A percentile compares a stretch with the other conserved stretches of the same genome.
phyloP scores from a whole-genome alignment of 2,329 filamentous ascomycete genomes.

The Eurotiales sp. region DNA sequence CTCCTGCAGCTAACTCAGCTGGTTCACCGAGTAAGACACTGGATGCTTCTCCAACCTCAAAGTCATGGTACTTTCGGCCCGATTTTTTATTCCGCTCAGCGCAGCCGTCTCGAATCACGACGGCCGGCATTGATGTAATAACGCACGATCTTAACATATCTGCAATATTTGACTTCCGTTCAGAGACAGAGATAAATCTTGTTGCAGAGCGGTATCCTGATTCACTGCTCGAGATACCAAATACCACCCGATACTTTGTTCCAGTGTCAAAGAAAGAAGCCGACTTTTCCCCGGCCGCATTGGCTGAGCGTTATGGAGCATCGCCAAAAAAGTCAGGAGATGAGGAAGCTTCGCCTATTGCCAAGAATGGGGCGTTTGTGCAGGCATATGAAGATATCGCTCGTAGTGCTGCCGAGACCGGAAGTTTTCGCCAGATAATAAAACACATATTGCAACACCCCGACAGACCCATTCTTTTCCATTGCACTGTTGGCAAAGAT shows the following conservation, averaged over 20 bases:
- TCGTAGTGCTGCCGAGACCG: slow-evolving; percentile 2
- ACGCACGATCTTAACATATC: slow-evolving; percentile 53
- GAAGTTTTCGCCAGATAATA: slow-evolving; percentile 6
- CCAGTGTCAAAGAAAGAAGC: slow-evolving; percentile 58
- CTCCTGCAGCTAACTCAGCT: not conserved
- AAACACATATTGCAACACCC: slow-evolving; percentile 17
- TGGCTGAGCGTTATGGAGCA: slow-evolving; percentile 2
- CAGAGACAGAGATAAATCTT: slow-evolving; percentile 38
- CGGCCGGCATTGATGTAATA: slow-evolving; percentile 50
- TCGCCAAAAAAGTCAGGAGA: slow-evolving; percentile 46
- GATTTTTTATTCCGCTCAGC: slow-evolving; percentile 63
- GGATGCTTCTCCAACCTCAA: not conserved
- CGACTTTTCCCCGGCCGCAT: slow-evolving; percentile 24
- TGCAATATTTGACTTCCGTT: slow-evolving; percentile 65
- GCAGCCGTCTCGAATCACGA: slow-evolving; percentile 59
- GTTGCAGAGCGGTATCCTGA: slow-evolving; percentile 35
- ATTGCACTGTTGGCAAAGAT: slow-evolving; percentile 76
- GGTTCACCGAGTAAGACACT: not conserved
- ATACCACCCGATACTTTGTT: slow-evolving; percentile 53
- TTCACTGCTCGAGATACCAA: slow-evolving; percentile 36
- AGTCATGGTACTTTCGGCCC: slow-evolving; percentile 39
- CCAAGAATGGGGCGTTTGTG: slow-evolving; percentile 44
- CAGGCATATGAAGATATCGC: slow-evolving; percentile 61
- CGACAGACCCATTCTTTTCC: slow-evolving; percentile 55
- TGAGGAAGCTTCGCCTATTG: not conserved